A percentile compares a stretch with the other conserved stretches of the same genome.
Conservation (phyloP, 805 yeast genomes). For the Saccharomycopsis vini region DNA sequence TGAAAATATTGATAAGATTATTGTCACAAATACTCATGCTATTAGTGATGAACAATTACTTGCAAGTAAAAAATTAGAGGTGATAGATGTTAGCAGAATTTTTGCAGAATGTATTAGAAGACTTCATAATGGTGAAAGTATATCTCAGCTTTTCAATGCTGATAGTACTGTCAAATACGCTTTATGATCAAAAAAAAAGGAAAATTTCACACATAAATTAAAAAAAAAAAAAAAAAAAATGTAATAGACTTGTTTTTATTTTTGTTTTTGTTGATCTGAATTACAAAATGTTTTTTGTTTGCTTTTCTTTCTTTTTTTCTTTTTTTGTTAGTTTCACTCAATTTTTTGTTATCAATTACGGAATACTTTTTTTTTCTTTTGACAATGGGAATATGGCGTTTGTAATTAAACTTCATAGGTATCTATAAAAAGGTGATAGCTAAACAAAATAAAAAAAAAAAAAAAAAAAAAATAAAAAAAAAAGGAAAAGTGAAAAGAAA, state of each 20-base stretch:
- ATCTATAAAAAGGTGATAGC: too few relatives aligned
- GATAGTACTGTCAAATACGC: conserved; percentile 24
- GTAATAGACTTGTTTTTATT: neutral
- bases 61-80: conserved; percentile 42
- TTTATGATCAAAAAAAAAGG: neutral
- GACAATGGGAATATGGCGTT: too few relatives aligned
- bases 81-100: conserved; percentile 48
- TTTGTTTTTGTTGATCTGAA: too few relatives aligned
- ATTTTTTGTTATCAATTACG: neutral
- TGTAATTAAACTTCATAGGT: too few relatives aligned
- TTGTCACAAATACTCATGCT: conserved; percentile 56
- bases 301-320: neutral
- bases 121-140: conserved; percentile 56
- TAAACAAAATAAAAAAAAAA: too few relatives aligned
- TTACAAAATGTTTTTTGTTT: neutral
- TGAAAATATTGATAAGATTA: conserved; percentile 42
- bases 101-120: conserved; percentile 56
- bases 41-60: conserved; percentile 37
- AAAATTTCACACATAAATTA: too few relatives aligned
- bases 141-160: conserved; percentile 41
- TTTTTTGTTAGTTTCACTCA: neutral
- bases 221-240: neutral
- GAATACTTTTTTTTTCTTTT: neutral
- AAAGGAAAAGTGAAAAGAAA: neutral
- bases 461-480: too few relatives aligned